Evolutionary conservation across 352 stramenopile genomes (phyloP).

Genomic region (Phytophthora lateralis): DNA sequence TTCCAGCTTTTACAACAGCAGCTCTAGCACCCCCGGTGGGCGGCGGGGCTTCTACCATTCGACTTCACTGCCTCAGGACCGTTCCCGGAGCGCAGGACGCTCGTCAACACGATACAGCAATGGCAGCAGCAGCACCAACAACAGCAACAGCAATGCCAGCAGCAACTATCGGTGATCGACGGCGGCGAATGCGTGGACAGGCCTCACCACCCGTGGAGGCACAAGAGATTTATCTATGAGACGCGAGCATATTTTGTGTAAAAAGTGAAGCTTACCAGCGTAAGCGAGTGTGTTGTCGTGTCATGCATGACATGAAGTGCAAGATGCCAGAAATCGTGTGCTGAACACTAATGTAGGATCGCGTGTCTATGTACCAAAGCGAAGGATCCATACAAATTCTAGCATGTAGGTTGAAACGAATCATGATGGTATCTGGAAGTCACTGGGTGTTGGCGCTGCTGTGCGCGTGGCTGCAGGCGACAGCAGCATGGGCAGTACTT

Average conservation of each 20-base stretch:
- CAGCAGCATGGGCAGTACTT: background rate
- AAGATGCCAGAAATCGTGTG: background rate
- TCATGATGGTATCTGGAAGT: conserved; percentile 14
- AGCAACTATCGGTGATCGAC: conserved; percentile 37
- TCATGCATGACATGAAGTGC: too few species aligned
- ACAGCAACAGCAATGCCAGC: conserved; percentile 10
- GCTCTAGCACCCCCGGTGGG: conserved; percentile 13
- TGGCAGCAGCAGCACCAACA: conserved; percentile 34
- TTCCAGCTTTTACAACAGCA: conserved; percentile 52
- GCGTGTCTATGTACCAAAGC: background rate
- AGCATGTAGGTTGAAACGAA: conserved; percentile 2
- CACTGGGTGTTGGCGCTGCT: conserved; percentile 11
- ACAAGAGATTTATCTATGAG: conserved; percentile 41
- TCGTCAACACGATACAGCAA: conserved; percentile 47
- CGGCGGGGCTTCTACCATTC: conserved; percentile 55
- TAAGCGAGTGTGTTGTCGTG: conserved; percentile 27
- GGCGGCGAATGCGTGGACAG: conserved; percentile 16
- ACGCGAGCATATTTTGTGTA: conserved; percentile 44
- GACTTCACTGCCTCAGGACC: conserved; percentile 57
- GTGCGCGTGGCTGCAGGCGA: conserved; percentile 14
- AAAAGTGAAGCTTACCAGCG: conserved; percentile 30
- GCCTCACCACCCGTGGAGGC: conserved; percentile 12
- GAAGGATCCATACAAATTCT: conserved; percentile 6
- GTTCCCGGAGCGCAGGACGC: conserved; percentile 52
- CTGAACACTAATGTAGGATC: conserved; percentile 7